Percentiles rank a stretch among this genome's conserved stretches.
Conservation (phyloP, 208 protist genomes). For the Leishmania arabica region DNA sequence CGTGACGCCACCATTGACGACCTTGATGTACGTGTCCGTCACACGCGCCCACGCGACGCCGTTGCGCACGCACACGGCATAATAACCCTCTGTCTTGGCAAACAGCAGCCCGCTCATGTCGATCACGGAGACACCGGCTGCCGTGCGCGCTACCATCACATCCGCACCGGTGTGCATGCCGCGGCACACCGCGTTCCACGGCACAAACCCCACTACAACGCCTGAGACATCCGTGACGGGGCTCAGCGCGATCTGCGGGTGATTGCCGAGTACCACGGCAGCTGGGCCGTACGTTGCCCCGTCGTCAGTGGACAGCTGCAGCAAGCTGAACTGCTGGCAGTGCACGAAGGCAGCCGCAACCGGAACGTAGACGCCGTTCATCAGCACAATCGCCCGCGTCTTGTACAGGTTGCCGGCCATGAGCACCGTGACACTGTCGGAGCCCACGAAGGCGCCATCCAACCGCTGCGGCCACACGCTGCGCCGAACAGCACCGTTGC, state of each 20-base stretch:
- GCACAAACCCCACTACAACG: slow-evolving; percentile 46
- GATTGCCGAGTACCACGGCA: slow-evolving; percentile 44
- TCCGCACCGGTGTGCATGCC: slow-evolving; percentile 20
- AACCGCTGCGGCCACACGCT: slow-evolving; percentile 44
- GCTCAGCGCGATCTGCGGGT: slow-evolving; percentile 39
- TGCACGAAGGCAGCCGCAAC: slow-evolving; percentile 36
- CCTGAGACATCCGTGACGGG: slow-evolving; percentile 32
- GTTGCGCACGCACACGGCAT: slow-evolving; percentile 44
- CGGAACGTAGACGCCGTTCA: slow-evolving; percentile 41
- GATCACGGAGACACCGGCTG: slow-evolving; percentile 29
- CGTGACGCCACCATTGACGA: slow-evolving; percentile 19
- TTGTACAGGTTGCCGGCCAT: slow-evolving; percentile 35
- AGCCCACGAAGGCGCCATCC: slow-evolving; percentile 38
- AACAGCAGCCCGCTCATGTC: slow-evolving; percentile 45
- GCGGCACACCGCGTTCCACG: slow-evolving; percentile 43
- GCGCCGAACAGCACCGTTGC: slow-evolving; percentile 29
- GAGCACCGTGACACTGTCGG: slow-evolving; percentile 35
- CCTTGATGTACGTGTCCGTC: slow-evolving; percentile 38
- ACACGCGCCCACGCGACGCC: slow-evolving; percentile 26
- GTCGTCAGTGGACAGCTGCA: slow-evolving; percentile 38
- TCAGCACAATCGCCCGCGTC: slow-evolving; percentile 31
- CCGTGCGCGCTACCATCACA: slow-evolving; percentile 30
- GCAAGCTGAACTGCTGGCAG: slow-evolving; percentile 40
- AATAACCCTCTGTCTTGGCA: slow-evolving; percentile 37
- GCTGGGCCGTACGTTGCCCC: slow-evolving; percentile 36